Evolutionary conservation across 2,329 filamentous ascomycete species (phyloP).

Genomic region (Emericellopsis cladophorae): DNA sequence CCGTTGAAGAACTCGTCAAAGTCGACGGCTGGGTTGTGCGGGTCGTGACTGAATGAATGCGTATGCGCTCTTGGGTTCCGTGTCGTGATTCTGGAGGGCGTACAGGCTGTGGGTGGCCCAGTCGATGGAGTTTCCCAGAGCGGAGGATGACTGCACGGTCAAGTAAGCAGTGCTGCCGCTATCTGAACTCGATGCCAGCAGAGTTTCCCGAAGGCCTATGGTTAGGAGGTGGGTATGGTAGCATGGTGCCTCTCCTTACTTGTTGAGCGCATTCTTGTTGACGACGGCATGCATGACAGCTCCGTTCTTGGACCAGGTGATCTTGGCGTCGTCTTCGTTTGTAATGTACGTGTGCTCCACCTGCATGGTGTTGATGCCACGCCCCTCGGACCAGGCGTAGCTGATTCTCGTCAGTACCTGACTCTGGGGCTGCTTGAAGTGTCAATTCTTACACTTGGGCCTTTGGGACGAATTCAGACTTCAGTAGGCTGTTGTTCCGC

Average conservation of each 20-base stretch:
- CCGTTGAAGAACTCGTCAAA: conserved; percentile 30
- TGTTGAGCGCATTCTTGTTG: conserved; percentile 29
- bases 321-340: conserved; percentile 22
- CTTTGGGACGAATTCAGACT: conserved; percentile 16
- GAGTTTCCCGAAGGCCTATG: not conserved
- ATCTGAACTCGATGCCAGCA: not conserved
- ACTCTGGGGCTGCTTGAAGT: not conserved
- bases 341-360: conserved; percentile 23
- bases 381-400: conserved; percentile 35
- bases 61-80: conserved; percentile 21
- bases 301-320: conserved; percentile 27
- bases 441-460: conserved; percentile 5
- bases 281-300: conserved; percentile 29
- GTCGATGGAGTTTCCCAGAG: conserved; percentile 20
- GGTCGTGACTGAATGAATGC: conserved; percentile 25
- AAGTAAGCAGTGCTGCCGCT: conserved; percentile 23
- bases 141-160: conserved; percentile 27
- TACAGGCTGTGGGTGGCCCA: conserved; percentile 33
- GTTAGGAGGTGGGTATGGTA: conserved; percentile 14
- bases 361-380: conserved; percentile 34
- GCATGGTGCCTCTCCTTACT: conserved; percentile 32
- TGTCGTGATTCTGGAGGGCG: conserved; percentile 31
- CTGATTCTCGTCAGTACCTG: conserved; percentile 3
- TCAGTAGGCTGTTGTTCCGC: conserved; percentile 21
- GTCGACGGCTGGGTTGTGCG: conserved; percentile 27